Evolutionary conservation across 139 green algal genomes (phyloP).

Genomic region (Chlamydomonas schloesseri): DNA sequence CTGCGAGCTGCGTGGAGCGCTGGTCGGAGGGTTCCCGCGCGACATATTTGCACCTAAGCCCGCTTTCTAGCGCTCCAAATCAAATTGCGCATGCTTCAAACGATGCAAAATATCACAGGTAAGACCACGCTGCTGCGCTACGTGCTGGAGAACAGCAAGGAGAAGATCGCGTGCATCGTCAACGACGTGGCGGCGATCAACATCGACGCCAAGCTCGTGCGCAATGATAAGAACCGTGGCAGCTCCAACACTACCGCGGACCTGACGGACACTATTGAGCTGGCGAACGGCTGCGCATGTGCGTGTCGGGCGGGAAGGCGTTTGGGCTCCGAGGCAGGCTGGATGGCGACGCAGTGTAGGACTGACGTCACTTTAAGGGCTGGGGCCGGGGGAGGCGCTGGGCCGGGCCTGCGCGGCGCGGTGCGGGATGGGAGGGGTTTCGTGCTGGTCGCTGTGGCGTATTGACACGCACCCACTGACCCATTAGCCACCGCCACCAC

Average conservation of each 20-base stretch:
- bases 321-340: no score
- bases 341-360: no score
- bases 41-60: background rate
- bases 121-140: conserved; percentile 94
- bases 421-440: no score
- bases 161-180: conserved; percentile 95
- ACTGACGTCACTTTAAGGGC: background rate
- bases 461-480: no score
- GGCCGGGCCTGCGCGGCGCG: no score
- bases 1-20: background rate
- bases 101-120: conserved; percentile 57
- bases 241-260: conserved; percentile 67
- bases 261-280: conserved; percentile 94
- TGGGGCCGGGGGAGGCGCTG: no score
- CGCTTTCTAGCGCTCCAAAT: background rate
- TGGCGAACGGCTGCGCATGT: conserved; percentile 96
- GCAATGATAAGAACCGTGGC: conserved; percentile 68
- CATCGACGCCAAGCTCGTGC: conserved; percentile 95
- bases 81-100: background rate
- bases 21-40: background rate
- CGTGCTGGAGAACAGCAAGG: conserved; percentile 82
- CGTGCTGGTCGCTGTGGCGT: no score
- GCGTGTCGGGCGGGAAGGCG: conserved; percentile 24
- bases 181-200: conserved; percentile 95
- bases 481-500: no score